Percentiles rank a stretch among this genome's conserved stretches.
Conservation (phyloP, 805 yeast species). For the Candida chauliodis region DNA sequence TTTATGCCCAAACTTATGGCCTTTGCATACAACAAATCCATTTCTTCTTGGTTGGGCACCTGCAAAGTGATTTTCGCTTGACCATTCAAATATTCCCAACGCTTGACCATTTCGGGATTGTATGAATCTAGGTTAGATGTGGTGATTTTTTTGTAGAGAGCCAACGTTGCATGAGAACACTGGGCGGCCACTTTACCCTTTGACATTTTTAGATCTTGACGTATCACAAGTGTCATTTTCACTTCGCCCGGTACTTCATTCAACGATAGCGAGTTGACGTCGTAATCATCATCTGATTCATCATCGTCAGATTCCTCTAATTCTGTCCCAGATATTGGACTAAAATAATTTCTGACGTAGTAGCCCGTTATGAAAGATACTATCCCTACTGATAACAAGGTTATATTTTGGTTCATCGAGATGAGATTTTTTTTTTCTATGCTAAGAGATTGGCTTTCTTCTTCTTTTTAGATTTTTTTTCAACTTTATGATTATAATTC, state of each 20-base stretch:
- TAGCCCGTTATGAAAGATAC: constrained; percentile 37
- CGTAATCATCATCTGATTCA: constrained; percentile 44
- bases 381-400: constrained; percentile 28
- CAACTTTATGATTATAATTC: constrained; percentile 39
- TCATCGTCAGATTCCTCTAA: constrained; percentile 14
- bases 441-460: constrained; percentile 38
- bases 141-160: constrained; percentile 71
- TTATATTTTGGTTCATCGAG: constrained; percentile 9
- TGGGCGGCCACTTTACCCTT: constrained; percentile 98
- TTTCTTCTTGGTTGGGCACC: constrained; percentile 61
- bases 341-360: constrained; percentile 17
- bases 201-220: constrained; percentile 87
- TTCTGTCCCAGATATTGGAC: background rate
- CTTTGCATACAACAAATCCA: constrained; percentile 74
- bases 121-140: constrained; percentile 48
- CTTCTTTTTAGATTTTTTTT: constrained; percentile 45
- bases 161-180: constrained; percentile 96
- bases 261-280: constrained; percentile 56
- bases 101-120: constrained; percentile 57
- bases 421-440: background rate
- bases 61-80: constrained; percentile 93
- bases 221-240: constrained; percentile 80
- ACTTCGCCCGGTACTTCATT: constrained; percentile 76
- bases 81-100: constrained; percentile 79
- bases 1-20: constrained; percentile 80